Evolutionary conservation across 1,284 basidiomycete genomes (phyloP).

Genomic region (Fomitopsis palustris): DNA sequence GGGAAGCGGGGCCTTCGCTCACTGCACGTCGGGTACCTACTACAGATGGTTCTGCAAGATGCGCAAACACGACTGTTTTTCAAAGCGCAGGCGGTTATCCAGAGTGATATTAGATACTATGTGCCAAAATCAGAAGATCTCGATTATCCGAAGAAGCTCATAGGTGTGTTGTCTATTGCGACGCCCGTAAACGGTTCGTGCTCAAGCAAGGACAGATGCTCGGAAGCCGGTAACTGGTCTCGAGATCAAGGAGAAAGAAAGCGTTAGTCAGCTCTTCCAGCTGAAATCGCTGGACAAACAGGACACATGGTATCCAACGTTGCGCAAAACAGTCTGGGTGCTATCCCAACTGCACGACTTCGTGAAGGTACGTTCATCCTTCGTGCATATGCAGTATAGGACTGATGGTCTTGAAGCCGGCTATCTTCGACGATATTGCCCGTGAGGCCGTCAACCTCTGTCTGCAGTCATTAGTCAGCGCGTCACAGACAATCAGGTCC

Average conservation of each 20-base stretch:
- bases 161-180: constrained; percentile 39
- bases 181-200: neutral
- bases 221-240: constrained; percentile 38
- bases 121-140: constrained; percentile 74
- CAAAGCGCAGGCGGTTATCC: constrained; percentile 87
- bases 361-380: constrained; percentile 62
- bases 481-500: constrained; percentile 59
- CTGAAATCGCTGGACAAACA: constrained; percentile 71
- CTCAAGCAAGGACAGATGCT: constrained; percentile 31
- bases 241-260: constrained; percentile 61
- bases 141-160: constrained; percentile 78
- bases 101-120: constrained; percentile 84
- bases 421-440: constrained; percentile 91
- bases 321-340: constrained; percentile 85
- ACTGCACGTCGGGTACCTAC: constrained; percentile 67
- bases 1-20: constrained; percentile 42
- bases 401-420: constrained; percentile 49
- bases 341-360: constrained; percentile 85
- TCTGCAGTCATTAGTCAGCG: constrained; percentile 71
- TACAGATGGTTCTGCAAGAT: constrained; percentile 90
- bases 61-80: constrained; percentile 93
- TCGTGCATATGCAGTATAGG: neutral
- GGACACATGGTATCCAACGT: constrained; percentile 86
- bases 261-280: constrained; percentile 61
- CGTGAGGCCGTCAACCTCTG: constrained; percentile 86